phyloP scores from a whole-genome alignment of 495 filamentous ascomycete genomes.

The Lasiosphaeriaceae sp. region DNA sequence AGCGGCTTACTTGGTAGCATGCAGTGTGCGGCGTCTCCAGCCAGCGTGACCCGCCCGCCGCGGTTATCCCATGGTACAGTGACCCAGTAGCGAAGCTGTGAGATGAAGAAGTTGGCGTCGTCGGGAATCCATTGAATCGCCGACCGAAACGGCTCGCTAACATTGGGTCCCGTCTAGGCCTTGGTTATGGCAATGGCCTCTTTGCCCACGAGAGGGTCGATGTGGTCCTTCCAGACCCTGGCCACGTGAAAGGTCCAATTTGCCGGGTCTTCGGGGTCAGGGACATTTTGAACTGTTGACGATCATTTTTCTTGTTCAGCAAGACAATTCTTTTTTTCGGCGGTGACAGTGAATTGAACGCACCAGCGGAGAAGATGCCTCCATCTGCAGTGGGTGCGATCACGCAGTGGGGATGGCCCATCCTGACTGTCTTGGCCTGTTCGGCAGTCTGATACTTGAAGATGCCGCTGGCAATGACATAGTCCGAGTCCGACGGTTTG shows the following conservation, averaged over 20 bases:
- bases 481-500: background rate
- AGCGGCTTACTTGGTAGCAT: conserved; percentile 4
- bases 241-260: conserved; percentile 7
- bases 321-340: background rate
- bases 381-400: background rate
- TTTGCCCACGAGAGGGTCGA: background rate
- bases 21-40: conserved; percentile 9
- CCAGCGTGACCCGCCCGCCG: conserved; percentile 2
- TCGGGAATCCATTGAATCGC: conserved; percentile 5
- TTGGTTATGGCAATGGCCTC: background rate
- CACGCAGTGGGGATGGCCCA: background rate
- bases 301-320: background rate
- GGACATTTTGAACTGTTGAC: conserved; percentile 5
- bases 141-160: conserved; percentile 8
- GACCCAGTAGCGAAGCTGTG: conserved; percentile 7
- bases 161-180: background rate
- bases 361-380: background rate
- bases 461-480: background rate
- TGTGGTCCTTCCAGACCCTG: conserved; percentile 2
- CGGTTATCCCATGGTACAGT: conserved; percentile 7
- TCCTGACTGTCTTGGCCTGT: background rate
- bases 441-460: conserved; percentile 3
- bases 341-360: background rate
- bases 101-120: conserved; percentile 1
- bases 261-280: conserved; percentile 1